Evolutionary conservation across 495 filamentous ascomycete genomes (phyloP).

Genomic region (Aspergillus cavernicola): DNA sequence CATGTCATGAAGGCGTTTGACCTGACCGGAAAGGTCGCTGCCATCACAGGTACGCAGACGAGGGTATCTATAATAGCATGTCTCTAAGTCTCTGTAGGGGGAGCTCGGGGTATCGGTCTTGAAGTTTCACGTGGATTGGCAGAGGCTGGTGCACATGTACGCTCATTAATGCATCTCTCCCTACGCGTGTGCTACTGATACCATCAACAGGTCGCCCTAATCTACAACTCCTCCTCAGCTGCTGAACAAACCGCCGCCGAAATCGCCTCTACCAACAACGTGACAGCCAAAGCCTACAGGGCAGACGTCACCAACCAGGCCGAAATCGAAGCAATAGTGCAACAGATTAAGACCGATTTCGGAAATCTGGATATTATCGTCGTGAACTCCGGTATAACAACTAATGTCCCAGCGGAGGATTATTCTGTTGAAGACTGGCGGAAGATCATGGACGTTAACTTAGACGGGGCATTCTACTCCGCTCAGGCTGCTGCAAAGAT

Average conservation of each 20-base stretch:
- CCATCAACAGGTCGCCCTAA: neutral
- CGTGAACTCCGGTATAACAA: constrained; percentile 69
- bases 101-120: constrained; percentile 74
- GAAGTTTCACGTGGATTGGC: constrained; percentile 67
- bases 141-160: constrained; percentile 70
- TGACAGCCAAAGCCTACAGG: constrained; percentile 62
- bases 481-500: constrained; percentile 41
- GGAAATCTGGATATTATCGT: constrained; percentile 72
- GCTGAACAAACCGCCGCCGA: constrained; percentile 30
- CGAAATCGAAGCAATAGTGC: constrained; percentile 51
- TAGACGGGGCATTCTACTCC: constrained; percentile 45
- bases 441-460: constrained; percentile 44
- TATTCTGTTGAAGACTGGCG: constrained; percentile 32
- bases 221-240: neutral
- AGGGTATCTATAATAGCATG: neutral
- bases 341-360: constrained; percentile 60
- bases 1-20: constrained; percentile 36
- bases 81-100: constrained; percentile 39
- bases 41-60: constrained; percentile 24
- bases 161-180: neutral
- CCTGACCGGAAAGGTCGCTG: constrained; percentile 35
- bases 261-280: constrained; percentile 68
- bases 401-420: constrained; percentile 32
- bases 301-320: constrained; percentile 58
- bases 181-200: neutral